Evolutionary conservation across 2,329 filamentous ascomycete genomes (phyloP).

Genomic region (Penicillium brasilianum): DNA sequence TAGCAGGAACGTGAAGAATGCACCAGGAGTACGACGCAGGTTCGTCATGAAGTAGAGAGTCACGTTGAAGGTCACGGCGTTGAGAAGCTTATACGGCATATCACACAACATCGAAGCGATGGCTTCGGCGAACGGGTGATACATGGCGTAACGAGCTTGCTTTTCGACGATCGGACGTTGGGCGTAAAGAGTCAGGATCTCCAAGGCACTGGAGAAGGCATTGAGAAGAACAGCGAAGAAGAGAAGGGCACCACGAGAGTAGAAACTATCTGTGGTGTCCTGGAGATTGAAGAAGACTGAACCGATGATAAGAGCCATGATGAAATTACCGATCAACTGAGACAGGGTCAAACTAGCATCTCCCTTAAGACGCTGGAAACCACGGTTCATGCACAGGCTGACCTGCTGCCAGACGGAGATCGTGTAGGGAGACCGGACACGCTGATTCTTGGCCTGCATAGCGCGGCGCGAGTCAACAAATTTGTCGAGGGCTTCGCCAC

Average conservation of each 20-base stretch:
- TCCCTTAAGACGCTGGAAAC: conserved; percentile 74
- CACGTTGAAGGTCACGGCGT: conserved; percentile 76
- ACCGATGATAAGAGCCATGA: conserved; percentile 77
- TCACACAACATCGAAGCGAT: conserved; percentile 29
- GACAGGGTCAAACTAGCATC: conserved; percentile 77
- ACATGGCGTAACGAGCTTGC: conserved; percentile 35
- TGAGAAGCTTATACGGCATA: conserved; percentile 79
- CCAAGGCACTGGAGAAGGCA: conserved; percentile 78
- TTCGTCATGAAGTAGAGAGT: conserved; percentile 87
- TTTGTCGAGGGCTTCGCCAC: conserved; percentile 46
- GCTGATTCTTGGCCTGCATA: conserved; percentile 54
- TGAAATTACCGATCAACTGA: conserved; percentile 69
- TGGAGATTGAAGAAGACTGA: conserved; percentile 81
- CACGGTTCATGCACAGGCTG: conserved; percentile 77
- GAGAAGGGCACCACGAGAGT: conserved; percentile 75
- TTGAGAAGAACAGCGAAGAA: conserved; percentile 91
- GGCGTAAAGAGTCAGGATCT: conserved; percentile 46
- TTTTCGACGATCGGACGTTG: conserved; percentile 32
- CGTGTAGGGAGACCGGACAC: conserved; percentile 78
- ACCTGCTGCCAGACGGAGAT: conserved; percentile 78
- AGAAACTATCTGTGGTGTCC: conserved; percentile 72
- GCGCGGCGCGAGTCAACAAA: conserved; percentile 50
- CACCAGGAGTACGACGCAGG: conserved; percentile 70
- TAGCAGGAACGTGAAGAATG: conserved; percentile 86
- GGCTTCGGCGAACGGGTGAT: conserved; percentile 30